Evolutionary conservation across 176 grass and related monocot genomes (phyloP).

Genomic region (Musa beccarii): DNA sequence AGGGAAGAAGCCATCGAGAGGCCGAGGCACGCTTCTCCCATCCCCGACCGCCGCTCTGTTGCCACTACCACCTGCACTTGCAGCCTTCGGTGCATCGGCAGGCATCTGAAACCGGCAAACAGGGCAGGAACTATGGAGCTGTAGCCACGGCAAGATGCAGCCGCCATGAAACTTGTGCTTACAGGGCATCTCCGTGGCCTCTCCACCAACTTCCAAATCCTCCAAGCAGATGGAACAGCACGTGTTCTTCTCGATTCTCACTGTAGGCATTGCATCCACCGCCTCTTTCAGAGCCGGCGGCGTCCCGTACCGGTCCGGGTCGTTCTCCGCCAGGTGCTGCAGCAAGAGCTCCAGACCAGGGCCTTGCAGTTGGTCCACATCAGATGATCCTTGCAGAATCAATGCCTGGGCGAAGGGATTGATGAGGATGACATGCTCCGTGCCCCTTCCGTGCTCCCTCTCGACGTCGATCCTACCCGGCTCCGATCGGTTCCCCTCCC

Average conservation of each 20-base stretch:
- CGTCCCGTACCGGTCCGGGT: constrained; percentile 7
- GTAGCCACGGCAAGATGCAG: constrained; percentile 18
- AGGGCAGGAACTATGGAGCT: constrained; percentile 18
- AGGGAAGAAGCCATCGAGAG: background rate
- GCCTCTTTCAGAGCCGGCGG: constrained; percentile 13
- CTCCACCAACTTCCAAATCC: constrained; percentile 7
- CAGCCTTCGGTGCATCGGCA: background rate
- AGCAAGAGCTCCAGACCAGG: constrained; percentile 6
- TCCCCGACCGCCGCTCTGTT: background rate
- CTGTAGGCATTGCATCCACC: constrained; percentile 9
- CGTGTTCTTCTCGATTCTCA: constrained; percentile 2
- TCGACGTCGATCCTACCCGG: background rate
- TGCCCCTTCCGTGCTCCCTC: background rate
- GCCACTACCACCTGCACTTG: background rate
- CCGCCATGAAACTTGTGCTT: constrained; percentile 11
- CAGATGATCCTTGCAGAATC: background rate
- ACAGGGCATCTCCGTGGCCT: constrained; percentile 18
- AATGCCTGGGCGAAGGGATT: constrained; percentile 11
- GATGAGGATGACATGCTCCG: constrained; percentile 2
- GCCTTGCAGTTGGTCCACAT: background rate
- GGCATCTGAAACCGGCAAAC: constrained; percentile 22
- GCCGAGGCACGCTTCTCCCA: background rate
- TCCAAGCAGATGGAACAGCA: constrained; percentile 16
- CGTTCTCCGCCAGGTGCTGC: constrained; percentile 15
- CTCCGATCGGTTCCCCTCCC: background rate